phyloP scores from a whole-genome alignment of 257 asterid species.

The Solanum chilense region DNA sequence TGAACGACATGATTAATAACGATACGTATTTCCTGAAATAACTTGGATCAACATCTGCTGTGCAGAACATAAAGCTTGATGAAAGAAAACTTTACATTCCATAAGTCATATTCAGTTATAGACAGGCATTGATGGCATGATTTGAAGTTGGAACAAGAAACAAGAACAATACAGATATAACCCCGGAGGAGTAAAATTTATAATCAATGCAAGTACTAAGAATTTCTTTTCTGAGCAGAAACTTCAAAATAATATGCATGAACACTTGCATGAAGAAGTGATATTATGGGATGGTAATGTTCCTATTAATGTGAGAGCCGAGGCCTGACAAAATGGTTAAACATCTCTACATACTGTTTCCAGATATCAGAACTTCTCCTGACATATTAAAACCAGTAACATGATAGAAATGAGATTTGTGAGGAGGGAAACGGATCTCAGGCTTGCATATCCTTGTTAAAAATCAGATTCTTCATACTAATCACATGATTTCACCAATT shows the following conservation, averaged over 20 bases:
- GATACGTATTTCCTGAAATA: neutral
- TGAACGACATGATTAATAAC: no score
- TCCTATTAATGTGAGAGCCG: neutral
- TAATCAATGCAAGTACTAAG: neutral
- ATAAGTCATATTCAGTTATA: neutral
- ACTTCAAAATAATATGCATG: neutral
- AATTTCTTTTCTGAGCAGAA: neutral
- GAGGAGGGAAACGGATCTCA: neutral
- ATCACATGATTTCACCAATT: neutral
- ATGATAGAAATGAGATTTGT: neutral
- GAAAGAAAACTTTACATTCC: neutral
- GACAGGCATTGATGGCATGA: neutral
- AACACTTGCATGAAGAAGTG: neutral
- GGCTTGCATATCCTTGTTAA: neutral
- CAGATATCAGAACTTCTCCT: neutral
- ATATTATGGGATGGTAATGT: neutral
- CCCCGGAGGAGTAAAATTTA: neutral
- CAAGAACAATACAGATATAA: neutral
- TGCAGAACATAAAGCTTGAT: neutral
- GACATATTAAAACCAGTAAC: neutral
- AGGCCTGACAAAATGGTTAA: neutral
- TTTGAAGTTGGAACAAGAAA: neutral
- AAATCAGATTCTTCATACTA: neutral
- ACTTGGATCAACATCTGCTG: neutral
- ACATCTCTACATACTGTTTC: neutral